A percentile compares a stretch with the other conserved stretches of the same genome.
Conservation (phyloP, 495 filamentous ascomycete genomes). For the Hyaloscypha variabilis region DNA sequence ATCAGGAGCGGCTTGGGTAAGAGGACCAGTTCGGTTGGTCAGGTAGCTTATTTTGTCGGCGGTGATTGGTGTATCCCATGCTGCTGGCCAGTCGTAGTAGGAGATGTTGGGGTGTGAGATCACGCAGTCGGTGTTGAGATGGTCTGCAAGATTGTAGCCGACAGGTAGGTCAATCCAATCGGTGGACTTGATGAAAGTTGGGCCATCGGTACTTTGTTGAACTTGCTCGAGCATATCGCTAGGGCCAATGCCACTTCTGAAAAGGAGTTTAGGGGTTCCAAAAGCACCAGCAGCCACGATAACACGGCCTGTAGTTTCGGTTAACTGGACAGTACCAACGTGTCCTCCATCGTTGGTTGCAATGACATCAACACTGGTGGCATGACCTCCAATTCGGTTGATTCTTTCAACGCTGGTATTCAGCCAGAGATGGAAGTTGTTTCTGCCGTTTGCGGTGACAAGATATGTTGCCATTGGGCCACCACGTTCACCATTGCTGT, state of each 20-base stretch:
- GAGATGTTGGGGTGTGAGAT: slow-evolving; percentile 53
- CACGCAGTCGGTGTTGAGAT: slow-evolving; percentile 71
- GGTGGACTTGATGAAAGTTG: slow-evolving; percentile 50
- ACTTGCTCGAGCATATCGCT: slow-evolving; percentile 62
- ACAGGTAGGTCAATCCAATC: slow-evolving; percentile 76
- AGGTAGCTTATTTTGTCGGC: slow-evolving; percentile 50
- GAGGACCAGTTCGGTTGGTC: slow-evolving; percentile 57
- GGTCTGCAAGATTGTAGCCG: slow-evolving; percentile 73
- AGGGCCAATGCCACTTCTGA: slow-evolving; percentile 67
- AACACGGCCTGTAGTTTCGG: slow-evolving; percentile 62
- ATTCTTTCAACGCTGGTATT: slow-evolving; percentile 68
- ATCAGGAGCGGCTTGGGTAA: slow-evolving; percentile 71
- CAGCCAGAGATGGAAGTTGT: slow-evolving; percentile 69
- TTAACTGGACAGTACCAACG: slow-evolving; percentile 61
- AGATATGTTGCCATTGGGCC: slow-evolving; percentile 79
- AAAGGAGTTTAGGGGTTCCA: slow-evolving; percentile 72
- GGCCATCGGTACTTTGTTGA: slow-evolving; percentile 50
- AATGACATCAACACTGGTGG: slow-evolving; percentile 70
- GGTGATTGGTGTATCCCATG: slow-evolving; percentile 38
- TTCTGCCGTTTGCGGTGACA: slow-evolving; percentile 56
- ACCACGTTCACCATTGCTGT: slow-evolving; percentile 63
- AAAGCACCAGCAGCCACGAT: slow-evolving; percentile 72
- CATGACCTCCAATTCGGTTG: slow-evolving; percentile 59
- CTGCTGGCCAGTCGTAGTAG: slow-evolving; percentile 29
- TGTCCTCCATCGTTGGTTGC: slow-evolving; percentile 56